Evolutionary conservation across 495 filamentous ascomycete species (phyloP), one percentile per base, ranked within the genome.

Genomic region (Penicillium parvum): DNA sequence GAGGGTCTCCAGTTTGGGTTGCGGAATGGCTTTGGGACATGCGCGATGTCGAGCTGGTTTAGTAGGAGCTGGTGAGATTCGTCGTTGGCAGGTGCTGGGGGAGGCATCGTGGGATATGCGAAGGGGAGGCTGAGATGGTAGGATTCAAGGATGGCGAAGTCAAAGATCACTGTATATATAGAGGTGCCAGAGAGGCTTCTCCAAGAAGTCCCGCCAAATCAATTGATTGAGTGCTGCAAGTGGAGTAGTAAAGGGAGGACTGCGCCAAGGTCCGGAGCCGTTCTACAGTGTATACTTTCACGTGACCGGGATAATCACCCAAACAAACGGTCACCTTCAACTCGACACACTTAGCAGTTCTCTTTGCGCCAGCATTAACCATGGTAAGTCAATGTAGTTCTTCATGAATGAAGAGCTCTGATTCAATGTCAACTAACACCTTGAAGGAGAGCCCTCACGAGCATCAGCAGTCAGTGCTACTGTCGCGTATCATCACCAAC

Each of bases 401-500:
- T n/a, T n/a, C n/a, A n/a, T n/a, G n/a, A n/a, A n/a, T n/a, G n/a
- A n/a, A n/a, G n/a, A n/a, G n/a, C n/a, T n/a, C n/a, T n/a, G n/a
- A n/a, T n/a, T n/a, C n/a, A n/a, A 17, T 4, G 11, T n/a, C 7
- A 40, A 5, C 27, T 32, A 23, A 33, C 5, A 17, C 0, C 25
- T 5, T 45, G 22, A 52, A 96, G 92, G 92, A 98, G 64, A 92
- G 86, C 59, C 92, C 92, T 33, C 92, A 98, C 60, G 92, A 98
- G 60, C 88, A 96, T 61, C 92, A 97, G 72, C 92, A 98, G 74
- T 90, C 83, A 49, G 71, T 95, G 34, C 77, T 98, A 37, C 75
- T 98, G 16, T 90, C 87, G 7, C 88, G 92, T 32, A 96, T 98
- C 71, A 95, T 96, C 68, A 92, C 83, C 58, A 98, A 98, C 53